Evolutionary conservation across 805 yeast species (phyloP).

Genomic region (Monosporozyma aerobia): DNA sequence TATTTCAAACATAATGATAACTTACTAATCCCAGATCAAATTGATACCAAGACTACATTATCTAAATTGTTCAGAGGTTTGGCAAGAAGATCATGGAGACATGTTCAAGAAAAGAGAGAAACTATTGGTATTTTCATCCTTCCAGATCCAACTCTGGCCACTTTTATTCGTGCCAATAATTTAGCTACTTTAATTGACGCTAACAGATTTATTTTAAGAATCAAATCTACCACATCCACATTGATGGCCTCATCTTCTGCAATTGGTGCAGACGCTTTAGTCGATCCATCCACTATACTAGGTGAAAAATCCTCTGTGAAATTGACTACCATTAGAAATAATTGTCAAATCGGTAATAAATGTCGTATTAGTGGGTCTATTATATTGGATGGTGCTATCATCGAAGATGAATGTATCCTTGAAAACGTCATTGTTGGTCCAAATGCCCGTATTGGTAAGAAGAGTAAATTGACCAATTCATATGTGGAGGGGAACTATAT

Average conservation of each 20-base stretch:
- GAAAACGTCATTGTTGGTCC: constrained; percentile 87
- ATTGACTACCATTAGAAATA: constrained; percentile 68
- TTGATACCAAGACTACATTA: constrained; percentile 38
- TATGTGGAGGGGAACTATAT: constrained; percentile 73
- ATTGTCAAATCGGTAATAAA: constrained; percentile 71
- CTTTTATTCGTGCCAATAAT: constrained; percentile 71
- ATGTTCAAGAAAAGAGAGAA: constrained; percentile 41
- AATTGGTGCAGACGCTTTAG: constrained; percentile 78
- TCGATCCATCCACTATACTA: constrained; percentile 57
- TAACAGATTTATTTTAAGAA: constrained; percentile 65
- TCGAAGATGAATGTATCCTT: constrained; percentile 65
- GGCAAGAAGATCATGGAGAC: constrained; percentile 89
- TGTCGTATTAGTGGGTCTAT: constrained; percentile 86
- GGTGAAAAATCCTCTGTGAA: constrained; percentile 84
- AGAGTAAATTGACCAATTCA: constrained; percentile 66
- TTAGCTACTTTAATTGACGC: constrained; percentile 82
- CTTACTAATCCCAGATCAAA: constrained; percentile 19
- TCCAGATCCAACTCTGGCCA: constrained; percentile 46
- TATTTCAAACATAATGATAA: constrained; percentile 25
- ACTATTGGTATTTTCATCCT: constrained; percentile 61
- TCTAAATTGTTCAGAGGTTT: constrained; percentile 72
- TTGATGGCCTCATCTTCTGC: constrained; percentile 55
- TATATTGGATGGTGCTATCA: constrained; percentile 54
- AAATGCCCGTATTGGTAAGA: constrained; percentile 51
- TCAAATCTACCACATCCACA: constrained; percentile 39